Evolutionary conservation across 2,329 filamentous ascomycete species (phyloP), one percentile per base, ranked within the genome.

Genomic region (Trichoderma polysporum): DNA sequence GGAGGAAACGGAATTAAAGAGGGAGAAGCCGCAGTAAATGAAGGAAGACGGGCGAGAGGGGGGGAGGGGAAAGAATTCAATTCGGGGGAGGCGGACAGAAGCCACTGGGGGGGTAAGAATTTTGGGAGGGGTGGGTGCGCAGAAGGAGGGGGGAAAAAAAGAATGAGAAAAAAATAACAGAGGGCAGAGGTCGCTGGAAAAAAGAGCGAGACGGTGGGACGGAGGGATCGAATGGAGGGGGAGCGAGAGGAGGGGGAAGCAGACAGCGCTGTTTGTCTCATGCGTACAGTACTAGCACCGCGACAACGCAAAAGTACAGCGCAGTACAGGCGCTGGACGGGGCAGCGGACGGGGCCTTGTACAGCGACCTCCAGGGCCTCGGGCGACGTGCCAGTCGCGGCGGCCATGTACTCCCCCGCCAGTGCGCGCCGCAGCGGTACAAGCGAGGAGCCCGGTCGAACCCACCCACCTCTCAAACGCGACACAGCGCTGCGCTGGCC

Each of bases 11-110:
- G 49, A 35, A 35, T 57, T 62, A 29, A 49, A 68, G 68, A 66
- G 60, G 57, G 70, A 69, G 73, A 72, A 69, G 68, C 27, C 27
- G 62, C 60, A 68, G 63, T 63, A 68, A 68, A 69, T 65, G 69
- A 70, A 68, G 70, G 70, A 71, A 63, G 69, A 50, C 45, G 63
- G n/a, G 50, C 54, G 58, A 12, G 56, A 65, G 62, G 58, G 66
- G 66, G 61, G 71, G 71, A 74, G 72, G 72, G 73, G 74, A 74
- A 76, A 50, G 73, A 73, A 72, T 76, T 73, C 74, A 52, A 64
- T 49, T 53, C 49, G 66, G 66, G 66, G 66, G 59, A 58, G 39
- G 66, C 66, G 66, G 54, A 58, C 66, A 54, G 66, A 31, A 62
- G 59, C 59, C 59, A 57, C 60, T 39, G 60, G 66, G 64, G 66